phyloP scores from a whole-genome alignment of 2,329 filamentous ascomycete genomes.

The Fusarium temperatum region DNA sequence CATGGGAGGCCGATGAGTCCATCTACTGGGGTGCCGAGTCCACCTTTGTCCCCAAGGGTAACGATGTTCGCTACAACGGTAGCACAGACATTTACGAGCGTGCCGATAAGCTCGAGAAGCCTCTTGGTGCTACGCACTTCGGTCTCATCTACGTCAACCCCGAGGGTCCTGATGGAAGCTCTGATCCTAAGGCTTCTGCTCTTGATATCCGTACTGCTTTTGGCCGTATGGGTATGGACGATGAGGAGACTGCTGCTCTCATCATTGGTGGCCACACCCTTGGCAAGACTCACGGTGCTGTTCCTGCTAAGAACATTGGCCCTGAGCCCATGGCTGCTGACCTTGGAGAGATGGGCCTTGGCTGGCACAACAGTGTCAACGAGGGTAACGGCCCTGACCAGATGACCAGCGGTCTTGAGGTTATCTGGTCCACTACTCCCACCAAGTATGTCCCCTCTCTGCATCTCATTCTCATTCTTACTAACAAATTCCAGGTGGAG shows the following conservation, averaged over 20 bases:
- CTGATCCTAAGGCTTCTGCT: constrained; percentile 74
- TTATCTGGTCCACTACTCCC: constrained; percentile 81
- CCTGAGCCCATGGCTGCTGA: constrained; percentile 72
- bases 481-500: constrained; percentile 61
- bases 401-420: constrained; percentile 81
- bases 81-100: constrained; percentile 65
- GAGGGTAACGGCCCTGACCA: constrained; percentile 75
- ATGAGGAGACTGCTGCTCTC: constrained; percentile 82
- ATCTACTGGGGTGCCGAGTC: constrained; percentile 81
- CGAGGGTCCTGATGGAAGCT: constrained; percentile 77
- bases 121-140: constrained; percentile 72
- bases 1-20: constrained; percentile 79
- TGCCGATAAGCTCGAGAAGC: constrained; percentile 67
- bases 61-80: constrained; percentile 74
- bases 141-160: constrained; percentile 82
- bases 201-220: constrained; percentile 80
- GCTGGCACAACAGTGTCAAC: constrained; percentile 73
- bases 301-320: constrained; percentile 67
- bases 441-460: constrained; percentile 55
- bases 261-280: constrained; percentile 83
- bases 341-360: constrained; percentile 74
- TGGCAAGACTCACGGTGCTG: constrained; percentile 84
- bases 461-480: rapidly evolving
- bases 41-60: constrained; percentile 72
- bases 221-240: constrained; percentile 83